phyloP scores from a whole-genome alignment of 1,284 basidiomycete genomes.

The Cutaneotrichosporon sp. region DNA sequence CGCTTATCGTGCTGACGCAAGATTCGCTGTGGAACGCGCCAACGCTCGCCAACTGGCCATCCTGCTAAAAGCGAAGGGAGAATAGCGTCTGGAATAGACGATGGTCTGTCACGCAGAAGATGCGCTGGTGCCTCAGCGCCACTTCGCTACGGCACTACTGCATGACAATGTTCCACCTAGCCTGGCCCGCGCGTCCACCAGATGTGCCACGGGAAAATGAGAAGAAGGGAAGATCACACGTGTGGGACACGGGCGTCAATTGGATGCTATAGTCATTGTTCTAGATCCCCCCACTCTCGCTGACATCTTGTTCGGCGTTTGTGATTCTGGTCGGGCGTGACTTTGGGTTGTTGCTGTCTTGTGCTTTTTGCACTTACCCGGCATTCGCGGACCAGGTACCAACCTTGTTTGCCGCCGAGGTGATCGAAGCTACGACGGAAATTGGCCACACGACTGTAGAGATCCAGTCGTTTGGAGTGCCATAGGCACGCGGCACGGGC shows the following conservation, averaged over 20 bases:
- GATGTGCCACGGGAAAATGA: too few relatives aligned
- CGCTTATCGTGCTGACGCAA: constrained; percentile 7
- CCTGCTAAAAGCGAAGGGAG: not conserved
- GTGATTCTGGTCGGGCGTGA: not conserved
- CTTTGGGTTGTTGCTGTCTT: not conserved
- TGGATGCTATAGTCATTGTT: too few relatives aligned
- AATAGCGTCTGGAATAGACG: constrained; percentile 1
- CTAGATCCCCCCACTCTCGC: not conserved
- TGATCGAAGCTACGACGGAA: not conserved
- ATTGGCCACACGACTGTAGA: too few relatives aligned
- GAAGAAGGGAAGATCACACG: too few relatives aligned
- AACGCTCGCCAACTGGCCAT: not conserved
- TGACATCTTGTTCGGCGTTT: not conserved
- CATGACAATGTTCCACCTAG: too few relatives aligned
- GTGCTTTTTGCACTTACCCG: not conserved
- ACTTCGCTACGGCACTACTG: too few relatives aligned
- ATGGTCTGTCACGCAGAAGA: not conserved
- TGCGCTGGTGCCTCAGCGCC: not conserved
- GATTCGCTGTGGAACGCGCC: constrained; percentile 4
- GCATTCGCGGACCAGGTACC: not conserved
- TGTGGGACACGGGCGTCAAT: too few relatives aligned
- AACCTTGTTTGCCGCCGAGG: not conserved
- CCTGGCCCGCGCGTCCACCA: too few relatives aligned
- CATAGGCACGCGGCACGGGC: not conserved
- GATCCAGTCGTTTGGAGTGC: not conserved